Evolutionary conservation across 352 stramenopile genomes (phyloP).

Genomic region (Pythium guiyangense): DNA sequence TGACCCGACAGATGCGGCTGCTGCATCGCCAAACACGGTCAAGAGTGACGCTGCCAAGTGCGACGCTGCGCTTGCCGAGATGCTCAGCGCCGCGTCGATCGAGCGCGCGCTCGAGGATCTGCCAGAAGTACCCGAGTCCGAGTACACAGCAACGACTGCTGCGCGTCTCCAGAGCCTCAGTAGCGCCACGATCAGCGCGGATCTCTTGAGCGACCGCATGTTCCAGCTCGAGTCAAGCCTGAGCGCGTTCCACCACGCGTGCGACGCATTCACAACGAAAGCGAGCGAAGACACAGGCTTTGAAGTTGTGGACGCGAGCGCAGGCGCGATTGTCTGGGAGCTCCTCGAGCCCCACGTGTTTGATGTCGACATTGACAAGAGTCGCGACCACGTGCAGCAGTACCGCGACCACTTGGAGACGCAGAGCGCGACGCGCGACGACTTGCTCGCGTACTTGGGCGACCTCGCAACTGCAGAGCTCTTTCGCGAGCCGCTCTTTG

Average conservation of each 20-base stretch:
- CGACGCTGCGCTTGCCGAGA: constrained; percentile 23
- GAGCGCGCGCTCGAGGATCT: constrained; percentile 63
- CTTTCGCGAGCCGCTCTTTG: constrained; percentile 34
- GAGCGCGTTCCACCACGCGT: constrained; percentile 64
- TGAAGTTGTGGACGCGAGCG: constrained; percentile 17
- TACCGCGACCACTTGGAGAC: constrained; percentile 69
- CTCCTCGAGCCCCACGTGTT: constrained; percentile 78
- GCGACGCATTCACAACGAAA: constrained; percentile 29
- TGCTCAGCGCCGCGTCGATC: constrained; percentile 32
- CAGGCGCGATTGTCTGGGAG: constrained; percentile 58
- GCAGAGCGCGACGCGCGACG: constrained; percentile 58
- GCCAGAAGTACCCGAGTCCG: constrained; percentile 55
- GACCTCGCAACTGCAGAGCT: constrained; percentile 36
- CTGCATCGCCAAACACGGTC: constrained; percentile 10
- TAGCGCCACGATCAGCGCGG: constrained; percentile 74
- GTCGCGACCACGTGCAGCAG: constrained; percentile 71
- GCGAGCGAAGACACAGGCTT: constrained; percentile 12
- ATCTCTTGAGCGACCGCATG: constrained; percentile 86
- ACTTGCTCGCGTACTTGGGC: constrained; percentile 47
- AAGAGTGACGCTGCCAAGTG: constrained; percentile 27
- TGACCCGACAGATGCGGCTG: constrained; percentile 19
- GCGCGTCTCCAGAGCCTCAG: constrained; percentile 66
- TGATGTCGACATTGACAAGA: constrained; percentile 69
- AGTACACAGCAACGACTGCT: constrained; percentile 32
- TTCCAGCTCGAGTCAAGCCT: constrained; percentile 84